phyloP scores from a whole-genome alignment of 1,139 yeast genomes.

The Nadsonia starkeyi-henricii region DNA sequence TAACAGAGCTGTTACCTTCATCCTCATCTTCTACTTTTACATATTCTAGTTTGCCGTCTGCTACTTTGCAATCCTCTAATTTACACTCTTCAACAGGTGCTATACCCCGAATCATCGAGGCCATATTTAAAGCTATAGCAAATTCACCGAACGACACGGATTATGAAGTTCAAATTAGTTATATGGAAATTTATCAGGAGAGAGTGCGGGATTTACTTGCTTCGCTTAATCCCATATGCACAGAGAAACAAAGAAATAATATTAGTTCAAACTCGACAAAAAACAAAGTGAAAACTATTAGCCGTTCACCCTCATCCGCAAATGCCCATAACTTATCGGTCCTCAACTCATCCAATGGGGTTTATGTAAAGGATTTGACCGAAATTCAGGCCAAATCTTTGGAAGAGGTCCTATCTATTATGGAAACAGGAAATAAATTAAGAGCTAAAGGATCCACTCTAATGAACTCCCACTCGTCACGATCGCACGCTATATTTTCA shows the following conservation, averaged over 20 bases:
- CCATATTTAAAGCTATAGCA: slow-evolving; percentile 46
- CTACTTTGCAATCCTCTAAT: too few relatives aligned
- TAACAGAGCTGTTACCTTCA: too few relatives aligned
- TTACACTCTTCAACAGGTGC: slow-evolving; percentile 34
- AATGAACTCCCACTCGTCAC: slow-evolving; percentile 64
- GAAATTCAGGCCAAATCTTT: slow-evolving; percentile 46
- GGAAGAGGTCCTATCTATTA: slow-evolving; percentile 42
- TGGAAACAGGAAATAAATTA: slow-evolving; percentile 41
- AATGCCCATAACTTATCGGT: slow-evolving; percentile 31
- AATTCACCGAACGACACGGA: slow-evolving; percentile 41
- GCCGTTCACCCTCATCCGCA: slow-evolving; percentile 1
- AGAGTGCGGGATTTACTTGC: slow-evolving; percentile 49
- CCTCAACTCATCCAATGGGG: slow-evolving; percentile 58
- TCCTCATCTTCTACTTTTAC: too few relatives aligned
- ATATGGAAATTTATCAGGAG: slow-evolving; percentile 77
- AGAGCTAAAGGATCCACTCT: slow-evolving; percentile 51
- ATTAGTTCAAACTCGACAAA: slow-evolving; percentile 17
- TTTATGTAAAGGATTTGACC: slow-evolving; percentile 55
- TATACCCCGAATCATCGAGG: slow-evolving; percentile 60
- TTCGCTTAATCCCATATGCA: slow-evolving; percentile 14
- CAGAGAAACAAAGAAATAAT: not conserved
- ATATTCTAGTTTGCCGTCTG: too few relatives aligned
- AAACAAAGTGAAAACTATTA: slow-evolving; percentile 11
- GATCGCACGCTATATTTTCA: slow-evolving; percentile 74
- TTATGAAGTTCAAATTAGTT: slow-evolving; percentile 55